Evolutionary conservation across 108 stramenopile genomes (phyloP), one percentile per base, ranked within the genome.

Genomic region (Pseudonitzschia pungens): DNA sequence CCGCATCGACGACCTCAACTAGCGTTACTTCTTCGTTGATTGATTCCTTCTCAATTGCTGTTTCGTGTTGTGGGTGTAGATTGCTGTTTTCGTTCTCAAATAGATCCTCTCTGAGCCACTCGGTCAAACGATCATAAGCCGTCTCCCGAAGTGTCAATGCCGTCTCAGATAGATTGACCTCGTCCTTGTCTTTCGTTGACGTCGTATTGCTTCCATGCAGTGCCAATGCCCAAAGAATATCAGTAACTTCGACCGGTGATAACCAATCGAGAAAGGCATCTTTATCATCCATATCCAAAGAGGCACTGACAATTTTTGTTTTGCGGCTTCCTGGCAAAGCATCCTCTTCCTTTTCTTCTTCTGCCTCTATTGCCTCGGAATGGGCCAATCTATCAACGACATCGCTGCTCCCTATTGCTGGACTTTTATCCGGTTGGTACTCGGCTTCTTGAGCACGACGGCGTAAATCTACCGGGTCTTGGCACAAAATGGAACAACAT

Each of bases 201-300:
- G 65, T 60, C 10, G 57, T 36, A n/a, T 72, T 75, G 42, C 67
- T 57, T 29, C 82, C 81, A 53, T 84, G 83, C 26, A 83, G 26
- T 15, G 87, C 87, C 29, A 87, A 31, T 22, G 87, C 81, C 82
- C 84, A 87, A 45, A 87, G 41, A 42, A 83, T 50, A 51, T 84
- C 79, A 10, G 52, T 80, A 26, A 87, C 64, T 70, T 87, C 81
- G 10, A 77, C 84, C 3, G 78, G 82, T 22, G 82, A 83, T 31
- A 87, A 69, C 80, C 82, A 86, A 52, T 83, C 76, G 8, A 86
- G 26, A 43, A 86, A 55, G 27, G 67, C 58, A 31, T 75, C 69
- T 42, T 75, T 77, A 11, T 32, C 69, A 22, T 55, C 54, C 3
- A 55, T 24, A 18, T 48, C 14, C 1, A 14, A 48, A 15, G 51